Evolutionary conservation across 768 basidiomycete genomes (phyloP).

Genomic region (Tulasnella sp.): DNA sequence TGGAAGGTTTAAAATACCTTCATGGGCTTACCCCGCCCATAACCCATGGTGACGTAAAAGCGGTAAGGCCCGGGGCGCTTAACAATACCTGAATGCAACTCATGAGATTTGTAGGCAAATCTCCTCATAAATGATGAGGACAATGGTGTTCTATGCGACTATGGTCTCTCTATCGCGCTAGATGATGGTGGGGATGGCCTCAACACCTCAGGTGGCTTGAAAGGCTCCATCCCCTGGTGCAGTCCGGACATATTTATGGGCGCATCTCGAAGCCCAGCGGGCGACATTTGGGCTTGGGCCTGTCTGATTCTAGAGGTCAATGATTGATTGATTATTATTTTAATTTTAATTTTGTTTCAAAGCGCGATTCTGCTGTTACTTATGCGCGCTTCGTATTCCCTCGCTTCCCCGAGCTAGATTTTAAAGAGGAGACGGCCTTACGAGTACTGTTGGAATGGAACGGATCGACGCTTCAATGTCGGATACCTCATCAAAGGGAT

Average conservation of each 20-base stretch:
- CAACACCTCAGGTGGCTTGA: background rate
- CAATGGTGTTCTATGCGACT: background rate
- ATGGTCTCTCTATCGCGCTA: background rate
- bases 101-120: background rate
- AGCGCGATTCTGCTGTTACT: no score
- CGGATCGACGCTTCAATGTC: no score
- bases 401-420: no score
- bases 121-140: slow-evolving; percentile 1
- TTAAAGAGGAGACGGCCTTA: no score
- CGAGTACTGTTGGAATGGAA: no score
- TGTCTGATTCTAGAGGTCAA: background rate
- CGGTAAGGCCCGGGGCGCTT: background rate
- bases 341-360: no score
- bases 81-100: background rate
- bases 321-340: no score
- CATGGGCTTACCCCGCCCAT: background rate
- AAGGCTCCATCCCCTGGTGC: slow-evolving; percentile 1
- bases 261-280: background rate
- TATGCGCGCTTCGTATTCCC: no score
- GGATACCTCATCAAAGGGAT: no score
- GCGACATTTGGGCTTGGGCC: slow-evolving; percentile 6
- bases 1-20: slow-evolving; percentile 1
- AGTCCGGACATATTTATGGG: background rate
- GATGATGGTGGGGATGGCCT: background rate
- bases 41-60: slow-evolving; percentile 4